Percentiles rank a stretch among this genome's conserved stretches.
phyloP scores from a whole-genome alignment of 1,284 basidiomycete genomes.

The Erythrobasidium hasegawianum region DNA sequence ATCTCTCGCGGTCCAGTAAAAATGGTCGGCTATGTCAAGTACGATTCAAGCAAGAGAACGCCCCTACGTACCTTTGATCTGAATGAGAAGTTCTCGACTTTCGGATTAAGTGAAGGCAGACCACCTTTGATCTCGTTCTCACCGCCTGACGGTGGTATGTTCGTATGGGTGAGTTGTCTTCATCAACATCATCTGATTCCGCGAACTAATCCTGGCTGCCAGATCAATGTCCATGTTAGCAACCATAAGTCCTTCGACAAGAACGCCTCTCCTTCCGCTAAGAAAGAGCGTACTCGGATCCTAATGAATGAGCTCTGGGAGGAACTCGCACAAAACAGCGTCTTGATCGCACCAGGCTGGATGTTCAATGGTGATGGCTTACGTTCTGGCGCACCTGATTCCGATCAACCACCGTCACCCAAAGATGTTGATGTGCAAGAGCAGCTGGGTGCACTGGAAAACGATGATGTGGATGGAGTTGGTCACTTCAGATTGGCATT shows the following conservation, averaged over 20 bases:
- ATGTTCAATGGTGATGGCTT: conserved; percentile 55
- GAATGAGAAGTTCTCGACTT: conserved; percentile 27
- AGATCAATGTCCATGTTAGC: conserved; percentile 58
- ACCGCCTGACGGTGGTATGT: conserved; percentile 44
- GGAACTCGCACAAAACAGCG: conserved; percentile 59
- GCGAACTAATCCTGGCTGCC: conserved; percentile 45
- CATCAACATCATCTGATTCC: too few relatives aligned
- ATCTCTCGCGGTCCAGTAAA: not conserved
- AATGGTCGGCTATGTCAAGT: conserved; percentile 31
- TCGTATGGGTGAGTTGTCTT: conserved; percentile 33
- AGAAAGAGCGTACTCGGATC: conserved; percentile 48
- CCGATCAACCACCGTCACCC: not conserved
- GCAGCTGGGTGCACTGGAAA: conserved; percentile 4
- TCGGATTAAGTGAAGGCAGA: conserved; percentile 20
- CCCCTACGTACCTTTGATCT: conserved; percentile 35
- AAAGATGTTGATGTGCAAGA: not conserved
- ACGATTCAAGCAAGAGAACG: conserved; percentile 31
- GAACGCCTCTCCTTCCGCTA: conserved; percentile 44
- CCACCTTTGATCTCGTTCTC: conserved; percentile 39
- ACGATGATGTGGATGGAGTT: conserved; percentile 44
- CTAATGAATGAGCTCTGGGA: conserved; percentile 60
- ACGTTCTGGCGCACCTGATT: conserved; percentile 14
- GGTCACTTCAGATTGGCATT: conserved; percentile 65
- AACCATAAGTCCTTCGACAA: conserved; percentile 54
- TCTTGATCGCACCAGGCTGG: conserved; percentile 61